These are phyloP conservation scores for Fusarium dlaminii DNA, from an alignment of 2,329 filamentous ascomycete genomes.

Conservation along the genomic window DNA sequence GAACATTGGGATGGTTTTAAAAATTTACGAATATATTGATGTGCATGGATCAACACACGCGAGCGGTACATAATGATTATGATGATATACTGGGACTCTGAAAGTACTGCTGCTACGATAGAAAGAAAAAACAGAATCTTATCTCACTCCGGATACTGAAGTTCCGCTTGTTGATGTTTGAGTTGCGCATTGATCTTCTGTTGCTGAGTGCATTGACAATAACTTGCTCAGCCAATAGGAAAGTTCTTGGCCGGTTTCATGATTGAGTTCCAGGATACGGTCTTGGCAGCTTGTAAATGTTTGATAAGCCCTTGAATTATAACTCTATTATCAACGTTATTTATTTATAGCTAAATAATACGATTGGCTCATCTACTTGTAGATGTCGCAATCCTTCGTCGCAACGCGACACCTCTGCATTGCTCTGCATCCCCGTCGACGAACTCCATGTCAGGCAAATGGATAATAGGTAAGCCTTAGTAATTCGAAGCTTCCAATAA, in stretches of 20 bases:
- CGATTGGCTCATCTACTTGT: background rate
- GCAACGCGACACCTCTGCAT: too few species aligned
- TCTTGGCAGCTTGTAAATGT: background rate
- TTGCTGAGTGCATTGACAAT: background rate
- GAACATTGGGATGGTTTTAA: background rate
- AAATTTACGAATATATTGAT: conserved; percentile 3
- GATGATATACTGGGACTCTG: background rate
- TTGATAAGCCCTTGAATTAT: background rate
- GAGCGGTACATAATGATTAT: background rate
- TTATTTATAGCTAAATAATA: background rate
- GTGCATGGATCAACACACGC: background rate
- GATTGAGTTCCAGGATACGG: background rate
- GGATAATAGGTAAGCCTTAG: rapidly evolving
- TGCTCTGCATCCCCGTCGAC: background rate
- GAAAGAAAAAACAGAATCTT: background rate
- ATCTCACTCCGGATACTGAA: background rate
- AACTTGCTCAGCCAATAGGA: background rate
- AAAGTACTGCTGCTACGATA: background rate
- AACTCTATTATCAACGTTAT: background rate
- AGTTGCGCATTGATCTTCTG: background rate
- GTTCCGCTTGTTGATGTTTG: background rate
- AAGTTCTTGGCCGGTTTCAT: background rate
- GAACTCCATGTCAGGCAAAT: background rate
- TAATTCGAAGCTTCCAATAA: background rate
- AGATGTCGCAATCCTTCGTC: rapidly evolving